Evolutionary conservation across 2,329 filamentous ascomycete species (phyloP), one percentile per base, ranked within the genome.

Genomic region (Ceratocystis alfenasii): DNA sequence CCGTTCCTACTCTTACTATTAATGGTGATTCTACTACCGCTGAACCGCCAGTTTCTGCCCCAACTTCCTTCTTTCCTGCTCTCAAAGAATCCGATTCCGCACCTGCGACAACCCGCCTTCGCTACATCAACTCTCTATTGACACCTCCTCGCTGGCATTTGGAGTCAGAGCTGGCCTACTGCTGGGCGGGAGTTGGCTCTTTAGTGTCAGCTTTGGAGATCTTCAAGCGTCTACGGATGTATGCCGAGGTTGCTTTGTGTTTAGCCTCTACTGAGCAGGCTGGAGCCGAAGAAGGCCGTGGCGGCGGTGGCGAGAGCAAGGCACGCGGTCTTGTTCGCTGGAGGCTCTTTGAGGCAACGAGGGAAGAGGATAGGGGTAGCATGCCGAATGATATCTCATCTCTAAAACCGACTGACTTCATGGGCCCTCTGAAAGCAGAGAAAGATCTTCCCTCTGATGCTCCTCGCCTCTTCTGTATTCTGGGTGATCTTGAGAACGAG

Each of bases 181-280:
- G 91, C n/a, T 99, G 94, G 94, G 88, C 92, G 0, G 83, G 85
- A 61, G 83, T 96, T 2, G 94, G 94, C 8, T 95, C 91, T 50
- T 78, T 99, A 1, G 82, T 90, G 2, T 95, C 92, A 0, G 94
- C 94, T 0, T 81, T 99, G 1, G 94, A 96, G 68, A 97, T 99
- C 68, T 99, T 97, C 76, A 92, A 96, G 76, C 83, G 94, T 2
- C 78, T 99, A 20, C 86, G 91, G 66, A 87, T 97, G 74, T 97
- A 94, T 91, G 89, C 94, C 1, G 94, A 99, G 76, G 90, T 92
- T 3, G 93, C 94, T 0, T 80, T 99, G 1, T 99, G 94, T 74
- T 87, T 90, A 71, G 92, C 90, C 12, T 80, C 76, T 73, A 79
- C 74, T 59, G 83, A 77, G 22, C 78, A 76, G 63, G 80, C 84